A percentile compares a stretch with the other conserved stretches of the same genome.
Conservation (phyloP, 2,329 filamentous ascomycete genomes). For the Sordariomycetes sp. region DNA sequence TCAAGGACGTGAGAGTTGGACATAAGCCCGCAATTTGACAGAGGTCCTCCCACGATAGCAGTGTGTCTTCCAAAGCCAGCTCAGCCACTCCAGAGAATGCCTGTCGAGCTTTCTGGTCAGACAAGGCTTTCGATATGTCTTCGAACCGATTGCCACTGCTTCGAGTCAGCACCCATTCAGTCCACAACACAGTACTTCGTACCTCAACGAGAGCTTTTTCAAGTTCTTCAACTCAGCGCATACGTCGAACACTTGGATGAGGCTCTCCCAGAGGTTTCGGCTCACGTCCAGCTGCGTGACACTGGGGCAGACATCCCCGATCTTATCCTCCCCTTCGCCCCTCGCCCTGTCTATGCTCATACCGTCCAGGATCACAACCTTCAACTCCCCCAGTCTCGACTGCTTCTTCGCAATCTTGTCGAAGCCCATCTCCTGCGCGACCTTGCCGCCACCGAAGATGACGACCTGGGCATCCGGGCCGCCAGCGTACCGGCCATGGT, state of each 20-base stretch:
- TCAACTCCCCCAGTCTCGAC: slow-evolving; percentile 68
- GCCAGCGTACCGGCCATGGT: slow-evolving; percentile 3
- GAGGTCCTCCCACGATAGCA: slow-evolving; percentile 59
- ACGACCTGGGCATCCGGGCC: slow-evolving; percentile 37
- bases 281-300: slow-evolving; percentile 78
- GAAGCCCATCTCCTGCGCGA: slow-evolving; percentile 90
- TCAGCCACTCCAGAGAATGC: slow-evolving; percentile 45
- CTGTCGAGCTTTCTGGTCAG: slow-evolving; percentile 19
- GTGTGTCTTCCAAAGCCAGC: slow-evolving; percentile 57
- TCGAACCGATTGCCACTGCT: slow-evolving; percentile 70
- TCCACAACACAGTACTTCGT: slow-evolving; percentile 17
- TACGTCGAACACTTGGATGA: slow-evolving; percentile 60
- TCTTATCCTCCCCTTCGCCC: slow-evolving; percentile 22
- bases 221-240: slow-evolving; percentile 61
- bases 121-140: slow-evolving; percentile 24
- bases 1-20: slow-evolving; percentile 37
- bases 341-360: slow-evolving; percentile 45
- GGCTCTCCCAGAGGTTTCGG: slow-evolving; percentile 66
- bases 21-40: slow-evolving; percentile 45
- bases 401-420: slow-evolving; percentile 81
- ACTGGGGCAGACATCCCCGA: slow-evolving; percentile 48
- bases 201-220: slow-evolving; percentile 63
- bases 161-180: neutral
- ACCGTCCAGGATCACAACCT: slow-evolving; percentile 74
- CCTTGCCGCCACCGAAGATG: slow-evolving; percentile 65